Evolutionary conservation across 2,329 filamentous ascomycete genomes (phyloP).

Genomic region (Cladosporium oxysporum): DNA sequence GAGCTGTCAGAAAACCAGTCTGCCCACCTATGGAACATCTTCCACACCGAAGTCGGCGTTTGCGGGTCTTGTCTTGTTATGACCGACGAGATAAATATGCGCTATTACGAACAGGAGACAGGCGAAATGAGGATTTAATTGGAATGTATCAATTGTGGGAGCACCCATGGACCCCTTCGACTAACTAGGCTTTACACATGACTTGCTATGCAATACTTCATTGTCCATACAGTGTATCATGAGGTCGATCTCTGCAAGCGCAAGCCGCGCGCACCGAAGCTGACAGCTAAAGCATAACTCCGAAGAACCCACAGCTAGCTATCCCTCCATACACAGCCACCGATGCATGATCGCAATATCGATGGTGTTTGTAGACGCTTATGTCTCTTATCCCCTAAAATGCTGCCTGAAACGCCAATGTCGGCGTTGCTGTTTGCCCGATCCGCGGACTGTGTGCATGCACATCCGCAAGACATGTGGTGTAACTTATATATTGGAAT

Average conservation of each 20-base stretch:
- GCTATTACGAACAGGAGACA: background rate
- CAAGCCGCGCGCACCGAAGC: background rate
- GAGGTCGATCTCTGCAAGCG: background rate
- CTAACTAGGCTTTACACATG: background rate
- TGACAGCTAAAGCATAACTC: background rate
- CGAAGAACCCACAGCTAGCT: background rate
- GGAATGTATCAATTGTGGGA: background rate
- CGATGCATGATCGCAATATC: background rate
- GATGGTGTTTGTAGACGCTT: slow-evolving; percentile 1
- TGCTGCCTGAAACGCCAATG: slow-evolving; percentile 10
- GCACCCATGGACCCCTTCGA: background rate
- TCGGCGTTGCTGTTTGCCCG: background rate
- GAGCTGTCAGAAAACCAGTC: background rate
- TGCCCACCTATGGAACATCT: background rate
- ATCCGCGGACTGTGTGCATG: background rate
- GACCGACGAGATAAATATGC: background rate
- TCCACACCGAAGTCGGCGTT: background rate
- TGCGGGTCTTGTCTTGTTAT: background rate
- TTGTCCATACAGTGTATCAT: background rate
- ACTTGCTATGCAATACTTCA: background rate
- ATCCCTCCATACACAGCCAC: background rate
- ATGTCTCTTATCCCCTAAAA: slow-evolving; percentile 8
- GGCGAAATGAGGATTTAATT: background rate
- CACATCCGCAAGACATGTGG: background rate
- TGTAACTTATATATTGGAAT: background rate